Evolutionary conservation across 2,329 filamentous ascomycete species (phyloP), one percentile per base, ranked within the genome.

Genomic region (Penicillium polonicum): DNA sequence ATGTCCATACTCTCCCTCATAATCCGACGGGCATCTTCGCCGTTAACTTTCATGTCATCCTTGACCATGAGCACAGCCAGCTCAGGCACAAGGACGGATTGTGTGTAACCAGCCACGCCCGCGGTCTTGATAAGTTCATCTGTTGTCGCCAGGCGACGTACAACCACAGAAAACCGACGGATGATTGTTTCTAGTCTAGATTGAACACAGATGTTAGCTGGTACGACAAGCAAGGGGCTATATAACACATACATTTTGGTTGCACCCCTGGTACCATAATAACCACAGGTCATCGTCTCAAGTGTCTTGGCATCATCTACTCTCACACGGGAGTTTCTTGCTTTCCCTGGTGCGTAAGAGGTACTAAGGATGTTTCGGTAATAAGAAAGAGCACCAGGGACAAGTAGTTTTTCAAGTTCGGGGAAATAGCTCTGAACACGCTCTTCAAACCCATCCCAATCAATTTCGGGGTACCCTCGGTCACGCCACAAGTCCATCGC

Each of bases 261-360:
- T 51, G 89, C 80, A 1, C 92, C 92, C 21, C 87, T 83, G 3
- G 87, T 83, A 2, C 92, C 92, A 74, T 96, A 96, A 74, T 96
- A 96, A 0, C 92, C 92, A 10, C 89, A 89, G 3, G 83, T 86
- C 31, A 88, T 79, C 55, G 79, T 82, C 48, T 82, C 79, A 29
- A 84, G 76, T 5, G 69, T 70, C 54, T 70, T 72, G n/a, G 66
- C 73, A 57, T 70, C 72, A 21, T 76, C 67, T 31, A 80, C 31
- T 25, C 17, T 85, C 58, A 84, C 82, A 51, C 84, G 78, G 55
- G 89, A 76, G 27, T 83, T 88, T 52, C 84, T 81, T 31, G 83
- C 83, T 68, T 82, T 80, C 13, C 87, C 87, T 2, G 78, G 73
- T 55, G 81, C 80, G 43, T 89, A 78, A 13, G 78, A 82, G 4